Evolutionary conservation across 1,284 basidiomycete genomes (phyloP), one percentile per base, ranked within the genome.

Genomic region (Irpex sp.): DNA sequence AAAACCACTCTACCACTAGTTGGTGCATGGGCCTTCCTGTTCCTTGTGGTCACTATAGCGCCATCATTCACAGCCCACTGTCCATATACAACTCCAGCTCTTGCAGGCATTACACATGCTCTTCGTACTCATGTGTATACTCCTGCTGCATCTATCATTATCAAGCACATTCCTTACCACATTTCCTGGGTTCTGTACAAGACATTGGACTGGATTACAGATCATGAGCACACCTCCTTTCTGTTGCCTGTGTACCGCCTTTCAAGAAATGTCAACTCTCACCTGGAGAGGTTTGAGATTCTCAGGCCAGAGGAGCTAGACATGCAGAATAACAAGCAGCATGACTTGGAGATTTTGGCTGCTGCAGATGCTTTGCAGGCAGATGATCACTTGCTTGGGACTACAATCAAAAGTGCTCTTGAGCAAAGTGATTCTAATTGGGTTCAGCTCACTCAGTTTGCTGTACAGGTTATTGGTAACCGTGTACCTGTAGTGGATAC

Each of bases 11-110:
- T 57, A 4, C 39, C 51, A 5, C 51, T 55, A 14, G 53, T 55
- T 0, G 16, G 28, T 28, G 53, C 16, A 16, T 55, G 53, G 53
- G 4, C 9, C 8, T 55, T 37, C 16, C 23, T 55, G 16, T 12
- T 55, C 7, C 1, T 10, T 1, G 16, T 14, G 6, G 28, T 55
- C 7, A 35, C 18, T 10, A 4, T 55, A 9, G 14, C 53, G 1
- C 53, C 53, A 1, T 7, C 63, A 39, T 55, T 55, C 53, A 33
- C 53, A 0, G 21, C 53, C 8, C 33, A 33, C 53, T 55, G 53
- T n/a, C 59, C 59, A 8, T 61, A 61, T 45, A 56, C 51, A 5
- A 55, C 53, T 2, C 53, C 53, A 2, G 53, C 53, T 5, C 28
- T 54, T 4, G 14, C 5, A 33, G 14, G 21, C 12, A 6, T 35